Conservation (phyloP, 1,284 basidiomycete genomes). For the Cryptococcus sp. region DNA sequence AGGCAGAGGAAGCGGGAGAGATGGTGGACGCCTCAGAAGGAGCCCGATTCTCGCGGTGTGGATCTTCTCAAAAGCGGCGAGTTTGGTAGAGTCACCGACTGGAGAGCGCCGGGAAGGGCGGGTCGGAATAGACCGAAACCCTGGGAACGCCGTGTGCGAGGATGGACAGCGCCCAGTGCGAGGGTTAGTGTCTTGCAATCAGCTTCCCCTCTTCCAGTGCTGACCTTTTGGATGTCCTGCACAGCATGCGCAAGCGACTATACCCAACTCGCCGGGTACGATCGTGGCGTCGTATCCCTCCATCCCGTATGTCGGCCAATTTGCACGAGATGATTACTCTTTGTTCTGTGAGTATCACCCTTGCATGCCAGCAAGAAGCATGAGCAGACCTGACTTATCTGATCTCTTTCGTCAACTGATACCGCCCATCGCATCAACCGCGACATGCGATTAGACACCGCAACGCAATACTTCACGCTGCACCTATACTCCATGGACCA, state of each 20-base stretch:
- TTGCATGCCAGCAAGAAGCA: slow-evolving; percentile 2
- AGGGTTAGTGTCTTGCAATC: slow-evolving; percentile 3
- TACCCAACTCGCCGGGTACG: slow-evolving; percentile 85
- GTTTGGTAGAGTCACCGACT: slow-evolving; percentile 64
- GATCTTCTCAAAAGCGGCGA: slow-evolving; percentile 77
- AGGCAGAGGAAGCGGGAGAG: slow-evolving; percentile 24
- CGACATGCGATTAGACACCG: slow-evolving; percentile 47
- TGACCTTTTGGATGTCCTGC: background rate
- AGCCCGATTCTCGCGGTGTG: slow-evolving; percentile 71
- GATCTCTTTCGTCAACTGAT: slow-evolving; percentile 61
- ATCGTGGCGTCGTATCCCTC: slow-evolving; percentile 78
- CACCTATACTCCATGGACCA: slow-evolving; percentile 70
- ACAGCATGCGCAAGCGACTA: slow-evolving; percentile 60
- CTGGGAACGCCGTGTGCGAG: slow-evolving; percentile 15
- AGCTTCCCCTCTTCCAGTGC: background rate
- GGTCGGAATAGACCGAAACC: slow-evolving; percentile 14
- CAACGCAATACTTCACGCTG: slow-evolving; percentile 72
- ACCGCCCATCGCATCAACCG: slow-evolving; percentile 48
- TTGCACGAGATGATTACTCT: slow-evolving; percentile 59
- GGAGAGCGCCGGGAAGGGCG: slow-evolving; percentile 16
- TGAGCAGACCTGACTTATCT: slow-evolving; percentile 18
- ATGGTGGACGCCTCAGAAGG: slow-evolving; percentile 58
- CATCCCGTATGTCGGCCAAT: slow-evolving; percentile 92
- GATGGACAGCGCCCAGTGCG: slow-evolving; percentile 12
- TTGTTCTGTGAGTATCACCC: slow-evolving; percentile 33